A percentile compares a stretch with the other conserved stretches of the same genome.
These are phyloP conservation scores for Ustilago trichophora DNA, from an alignment of 1,284 basidiomycete species.

Conservation along the genomic window DNA sequence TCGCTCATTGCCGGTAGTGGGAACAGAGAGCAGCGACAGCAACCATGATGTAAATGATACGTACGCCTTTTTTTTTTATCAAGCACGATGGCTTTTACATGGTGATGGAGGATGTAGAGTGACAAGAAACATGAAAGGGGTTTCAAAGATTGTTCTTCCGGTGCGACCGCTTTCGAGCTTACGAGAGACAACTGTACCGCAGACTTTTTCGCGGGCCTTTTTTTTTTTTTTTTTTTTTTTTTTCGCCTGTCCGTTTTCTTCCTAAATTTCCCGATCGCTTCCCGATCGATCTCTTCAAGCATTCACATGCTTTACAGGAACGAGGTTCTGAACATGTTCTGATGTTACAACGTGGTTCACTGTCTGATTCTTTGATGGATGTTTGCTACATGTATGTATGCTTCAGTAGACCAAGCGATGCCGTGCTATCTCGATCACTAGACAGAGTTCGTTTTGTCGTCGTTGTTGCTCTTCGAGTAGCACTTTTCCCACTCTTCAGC, in stretches of 20 bases:
- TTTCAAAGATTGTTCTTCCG: background rate
- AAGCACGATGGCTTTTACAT: conserved; percentile 12
- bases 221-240: background rate
- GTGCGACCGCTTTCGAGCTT: background rate
- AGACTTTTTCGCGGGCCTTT: no score
- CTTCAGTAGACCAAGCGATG: no score
- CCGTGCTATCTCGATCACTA: no score
- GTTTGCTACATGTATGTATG: no score
- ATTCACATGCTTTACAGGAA: no score
- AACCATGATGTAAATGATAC: background rate
- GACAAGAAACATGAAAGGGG: background rate
- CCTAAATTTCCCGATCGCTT: conserved; percentile 13
- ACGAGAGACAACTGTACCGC: no score
- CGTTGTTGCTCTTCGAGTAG: conserved; percentile 9
- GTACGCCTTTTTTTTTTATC: conserved; percentile 8
- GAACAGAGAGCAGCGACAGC: background rate
- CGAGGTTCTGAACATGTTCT: no score
- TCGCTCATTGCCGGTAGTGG: conserved; percentile 48
- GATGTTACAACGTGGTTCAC: no score
- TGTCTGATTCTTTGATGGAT: no score
- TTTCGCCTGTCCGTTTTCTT: conserved; percentile 1
- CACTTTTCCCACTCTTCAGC: conserved; percentile 40
- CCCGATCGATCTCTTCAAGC: no score
- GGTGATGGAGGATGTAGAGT: conserved; percentile 4
- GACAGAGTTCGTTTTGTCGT: background rate